Conservation (phyloP, 2,329 filamentous ascomycete genomes). For the Lasiodiplodia theobromae region DNA sequence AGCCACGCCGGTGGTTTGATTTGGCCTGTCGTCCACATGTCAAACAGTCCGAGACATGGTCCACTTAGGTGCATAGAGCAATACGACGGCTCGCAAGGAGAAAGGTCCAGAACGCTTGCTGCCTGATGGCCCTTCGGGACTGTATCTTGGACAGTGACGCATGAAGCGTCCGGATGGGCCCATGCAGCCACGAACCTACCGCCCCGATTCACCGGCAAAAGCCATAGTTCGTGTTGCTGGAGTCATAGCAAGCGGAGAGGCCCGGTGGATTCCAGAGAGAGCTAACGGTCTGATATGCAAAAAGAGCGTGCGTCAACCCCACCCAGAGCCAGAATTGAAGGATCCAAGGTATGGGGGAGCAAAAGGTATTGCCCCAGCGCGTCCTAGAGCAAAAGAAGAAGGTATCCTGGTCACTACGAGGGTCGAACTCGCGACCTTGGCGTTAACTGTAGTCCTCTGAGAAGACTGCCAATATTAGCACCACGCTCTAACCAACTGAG, state of each 20-base stretch:
- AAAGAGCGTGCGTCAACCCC: not conserved
- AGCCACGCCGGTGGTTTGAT: not conserved
- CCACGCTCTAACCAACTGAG: slow-evolving; percentile 35
- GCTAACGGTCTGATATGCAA: not conserved
- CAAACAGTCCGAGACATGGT: not conserved
- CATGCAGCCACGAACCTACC: not conserved
- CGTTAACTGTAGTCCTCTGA: slow-evolving; percentile 18
- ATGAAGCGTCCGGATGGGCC: not conserved
- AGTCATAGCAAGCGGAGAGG: not conserved
- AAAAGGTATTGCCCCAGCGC: not conserved
- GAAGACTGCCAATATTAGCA: slow-evolving; percentile 30
- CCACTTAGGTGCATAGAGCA: not conserved
- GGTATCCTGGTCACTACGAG: slow-evolving; percentile 31
- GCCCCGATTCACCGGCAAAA: not conserved
- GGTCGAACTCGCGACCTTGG: slow-evolving; percentile 34
- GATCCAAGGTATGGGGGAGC: not conserved
- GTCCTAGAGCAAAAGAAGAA: slow-evolving; percentile 11
- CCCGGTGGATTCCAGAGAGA: not conserved
- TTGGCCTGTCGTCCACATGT: not conserved
- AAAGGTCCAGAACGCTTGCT: not conserved
- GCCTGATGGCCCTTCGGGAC: not conserved
- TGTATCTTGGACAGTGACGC: not conserved
- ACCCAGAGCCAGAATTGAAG: too few species aligned
- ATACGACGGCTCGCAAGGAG: not conserved
- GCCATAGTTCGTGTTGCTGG: not conserved